Conservation (phyloP, 108 stramenopile species). For the Cyclotella kingstonii region DNA sequence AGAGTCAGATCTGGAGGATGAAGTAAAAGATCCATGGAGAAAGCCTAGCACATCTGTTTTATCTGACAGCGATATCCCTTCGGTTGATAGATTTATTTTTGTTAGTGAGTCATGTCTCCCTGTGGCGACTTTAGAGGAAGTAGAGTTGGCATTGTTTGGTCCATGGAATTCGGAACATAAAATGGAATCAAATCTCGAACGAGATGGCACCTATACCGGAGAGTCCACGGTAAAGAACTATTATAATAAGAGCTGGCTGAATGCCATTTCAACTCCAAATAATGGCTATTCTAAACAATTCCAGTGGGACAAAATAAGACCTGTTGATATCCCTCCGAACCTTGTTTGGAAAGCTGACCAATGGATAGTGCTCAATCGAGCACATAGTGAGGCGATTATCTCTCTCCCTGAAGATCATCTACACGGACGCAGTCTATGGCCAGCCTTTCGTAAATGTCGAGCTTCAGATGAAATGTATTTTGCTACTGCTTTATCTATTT, state of each 20-base stretch:
- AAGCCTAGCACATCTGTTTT: not conserved
- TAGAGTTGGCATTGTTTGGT: slow-evolving; percentile 52
- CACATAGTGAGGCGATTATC: slow-evolving; percentile 59
- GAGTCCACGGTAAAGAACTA: slow-evolving; percentile 1
- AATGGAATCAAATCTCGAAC: slow-evolving; percentile 1
- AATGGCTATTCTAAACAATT: slow-evolving; percentile 81
- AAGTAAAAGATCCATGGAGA: not conserved
- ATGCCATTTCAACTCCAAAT: slow-evolving; percentile 66
- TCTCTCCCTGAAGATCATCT: slow-evolving; percentile 41
- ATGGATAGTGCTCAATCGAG: slow-evolving; percentile 70
- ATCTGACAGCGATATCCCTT: slow-evolving; percentile 38
- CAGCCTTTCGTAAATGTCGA: slow-evolving; percentile 62
- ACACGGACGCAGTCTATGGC: slow-evolving; percentile 63
- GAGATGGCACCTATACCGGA: not conserved
- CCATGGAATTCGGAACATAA: not conserved
- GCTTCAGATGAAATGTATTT: slow-evolving; percentile 90
- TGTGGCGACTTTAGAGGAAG: slow-evolving; percentile 63
- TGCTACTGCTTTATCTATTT: slow-evolving; percentile 68
- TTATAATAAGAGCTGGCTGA: slow-evolving; percentile 64
- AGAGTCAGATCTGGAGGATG: slow-evolving; percentile 21
- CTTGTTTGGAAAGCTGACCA: slow-evolving; percentile 91
- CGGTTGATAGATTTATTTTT: slow-evolving; percentile 80
- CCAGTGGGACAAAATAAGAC: slow-evolving; percentile 77
- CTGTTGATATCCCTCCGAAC: slow-evolving; percentile 51
- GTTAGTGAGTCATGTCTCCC: slow-evolving; percentile 87